A percentile compares a stretch with the other conserved stretches of the same genome.
Conservation (phyloP, 768 basidiomycete species). For the Termitomyces bulborhizus region DNA sequence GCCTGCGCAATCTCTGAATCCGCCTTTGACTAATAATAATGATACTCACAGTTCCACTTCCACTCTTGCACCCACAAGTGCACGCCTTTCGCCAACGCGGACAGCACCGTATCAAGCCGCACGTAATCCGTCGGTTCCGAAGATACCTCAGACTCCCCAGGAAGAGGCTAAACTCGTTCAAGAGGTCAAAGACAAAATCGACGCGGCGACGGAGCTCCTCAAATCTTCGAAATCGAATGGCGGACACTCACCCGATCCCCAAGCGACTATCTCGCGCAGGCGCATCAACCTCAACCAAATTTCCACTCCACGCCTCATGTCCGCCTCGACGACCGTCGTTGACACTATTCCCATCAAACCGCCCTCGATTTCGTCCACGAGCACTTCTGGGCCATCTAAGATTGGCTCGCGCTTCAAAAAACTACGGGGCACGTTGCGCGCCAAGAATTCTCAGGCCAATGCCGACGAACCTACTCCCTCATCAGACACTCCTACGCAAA, state of each 20-base stretch:
- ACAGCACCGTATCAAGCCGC: slow-evolving; percentile 28
- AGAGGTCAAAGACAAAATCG: slow-evolving; percentile 63
- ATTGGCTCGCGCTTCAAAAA: slow-evolving; percentile 71
- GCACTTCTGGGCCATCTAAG: slow-evolving; percentile 42
- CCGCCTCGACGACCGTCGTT: slow-evolving; percentile 64
- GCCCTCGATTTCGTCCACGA: slow-evolving; percentile 40
- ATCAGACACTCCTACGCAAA: slow-evolving; percentile 31
- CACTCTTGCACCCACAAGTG: slow-evolving; percentile 2
- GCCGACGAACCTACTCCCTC: slow-evolving; percentile 46
- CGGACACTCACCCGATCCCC: slow-evolving; percentile 27
- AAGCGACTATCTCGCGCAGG: slow-evolving; percentile 41
- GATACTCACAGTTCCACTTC: slow-evolving; percentile 20
- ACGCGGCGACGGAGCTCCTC: slow-evolving; percentile 59
- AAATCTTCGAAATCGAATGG: slow-evolving; percentile 37
- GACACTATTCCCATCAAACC: slow-evolving; percentile 48
- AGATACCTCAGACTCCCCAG: slow-evolving; percentile 34
- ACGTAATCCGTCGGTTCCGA: slow-evolving; percentile 37
- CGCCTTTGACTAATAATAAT: slow-evolving; percentile 6
- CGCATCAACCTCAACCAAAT: slow-evolving; percentile 60
- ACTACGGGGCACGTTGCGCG: slow-evolving; percentile 61
- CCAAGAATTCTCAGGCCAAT: slow-evolving; percentile 34
- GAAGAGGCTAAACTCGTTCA: slow-evolving; percentile 52
- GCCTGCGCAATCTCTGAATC: not conserved
- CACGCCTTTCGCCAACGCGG: slow-evolving; percentile 17
- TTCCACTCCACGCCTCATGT: slow-evolving; percentile 58